Evolutionary conservation across 2,329 filamentous ascomycete genomes (phyloP).

Genomic region (Salinomyces thailandicus): DNA sequence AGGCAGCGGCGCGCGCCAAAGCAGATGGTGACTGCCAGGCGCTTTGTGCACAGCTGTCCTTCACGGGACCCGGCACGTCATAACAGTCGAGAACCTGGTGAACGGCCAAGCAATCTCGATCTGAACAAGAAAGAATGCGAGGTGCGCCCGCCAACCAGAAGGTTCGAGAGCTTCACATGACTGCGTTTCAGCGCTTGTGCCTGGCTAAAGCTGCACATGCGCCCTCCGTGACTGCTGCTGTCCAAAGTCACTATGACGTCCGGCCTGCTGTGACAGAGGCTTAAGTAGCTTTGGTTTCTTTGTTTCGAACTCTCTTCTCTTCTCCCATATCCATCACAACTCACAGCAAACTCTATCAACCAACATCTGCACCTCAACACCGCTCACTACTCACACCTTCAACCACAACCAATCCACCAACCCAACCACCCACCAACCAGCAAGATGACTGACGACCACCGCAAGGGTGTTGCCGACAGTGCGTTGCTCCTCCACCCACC

Average conservation of each 20-base stretch:
- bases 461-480: constrained; percentile 50
- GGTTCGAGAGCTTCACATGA: background rate
- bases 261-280: background rate
- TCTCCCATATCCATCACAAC: constrained; percentile 1
- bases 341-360: constrained; percentile 1
- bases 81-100: too few relatives aligned
- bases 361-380: constrained; percentile 3
- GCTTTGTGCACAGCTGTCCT: too few relatives aligned
- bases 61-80: too few relatives aligned
- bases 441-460: constrained; percentile 45
- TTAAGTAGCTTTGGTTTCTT: background rate
- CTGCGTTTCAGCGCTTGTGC: background rate
- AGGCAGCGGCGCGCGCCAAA: too few relatives aligned
- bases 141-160: too few relatives aligned
- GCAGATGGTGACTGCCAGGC: too few relatives aligned
- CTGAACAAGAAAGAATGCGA: too few relatives aligned
- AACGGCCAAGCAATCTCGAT: background rate
- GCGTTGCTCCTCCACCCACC: constrained; percentile 8
- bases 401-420: constrained; percentile 13
- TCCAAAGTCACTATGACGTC: background rate
- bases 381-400: constrained; percentile 4
- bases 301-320: constrained; percentile 1
- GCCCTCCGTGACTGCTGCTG: background rate
- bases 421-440: constrained; percentile 12
- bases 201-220: background rate